A percentile compares a stretch with the other conserved stretches of the same genome.
These are phyloP conservation scores for Flaveria sonorensis DNA, from an alignment of 129 eudicot genomes.

Conservation along the genomic window DNA sequence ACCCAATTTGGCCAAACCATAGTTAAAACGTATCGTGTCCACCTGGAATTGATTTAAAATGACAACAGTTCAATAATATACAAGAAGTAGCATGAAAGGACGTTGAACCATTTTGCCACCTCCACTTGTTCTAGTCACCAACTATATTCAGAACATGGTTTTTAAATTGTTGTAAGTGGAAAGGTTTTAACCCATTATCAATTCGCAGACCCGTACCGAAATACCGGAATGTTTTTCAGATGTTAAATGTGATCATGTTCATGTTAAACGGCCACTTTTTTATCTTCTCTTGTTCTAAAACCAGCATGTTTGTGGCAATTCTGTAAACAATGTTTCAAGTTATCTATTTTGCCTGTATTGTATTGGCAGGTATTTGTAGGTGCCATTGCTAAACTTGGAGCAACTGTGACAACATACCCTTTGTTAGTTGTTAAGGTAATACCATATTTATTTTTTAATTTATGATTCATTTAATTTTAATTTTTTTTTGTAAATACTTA, in stretches of 20 bases:
- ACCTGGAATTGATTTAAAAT: too few species aligned
- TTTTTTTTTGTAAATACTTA: constrained; percentile 27
- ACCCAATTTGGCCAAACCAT: too few species aligned
- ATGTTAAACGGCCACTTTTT: not conserved
- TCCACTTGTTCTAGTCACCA: not conserved
- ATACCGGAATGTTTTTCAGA: not conserved
- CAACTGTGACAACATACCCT: constrained; percentile 88
- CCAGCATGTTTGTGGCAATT: constrained; percentile 13
- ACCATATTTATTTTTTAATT: constrained; percentile 2
- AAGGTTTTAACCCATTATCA: not conserved
- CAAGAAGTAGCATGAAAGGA: too few species aligned
- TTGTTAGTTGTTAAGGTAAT: constrained; percentile 91
- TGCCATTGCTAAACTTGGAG: constrained; percentile 94
- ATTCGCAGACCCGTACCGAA: not conserved
- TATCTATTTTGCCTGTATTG: not conserved
- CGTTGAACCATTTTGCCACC: not conserved
- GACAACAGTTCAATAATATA: too few species aligned
- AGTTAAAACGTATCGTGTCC: too few species aligned
- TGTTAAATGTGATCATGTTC: constrained; percentile 17
- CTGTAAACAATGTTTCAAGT: constrained; percentile 15
- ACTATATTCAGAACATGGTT: too few species aligned
- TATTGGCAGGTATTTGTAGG: constrained; percentile 70
- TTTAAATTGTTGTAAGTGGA: too few species aligned
- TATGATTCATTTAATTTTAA: constrained; percentile 7
- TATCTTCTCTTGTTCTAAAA: not conserved